Evolutionary conservation across 2,329 filamentous ascomycete species (phyloP), one percentile per base, ranked within the genome.

Genomic region (Onygenales sp.): DNA sequence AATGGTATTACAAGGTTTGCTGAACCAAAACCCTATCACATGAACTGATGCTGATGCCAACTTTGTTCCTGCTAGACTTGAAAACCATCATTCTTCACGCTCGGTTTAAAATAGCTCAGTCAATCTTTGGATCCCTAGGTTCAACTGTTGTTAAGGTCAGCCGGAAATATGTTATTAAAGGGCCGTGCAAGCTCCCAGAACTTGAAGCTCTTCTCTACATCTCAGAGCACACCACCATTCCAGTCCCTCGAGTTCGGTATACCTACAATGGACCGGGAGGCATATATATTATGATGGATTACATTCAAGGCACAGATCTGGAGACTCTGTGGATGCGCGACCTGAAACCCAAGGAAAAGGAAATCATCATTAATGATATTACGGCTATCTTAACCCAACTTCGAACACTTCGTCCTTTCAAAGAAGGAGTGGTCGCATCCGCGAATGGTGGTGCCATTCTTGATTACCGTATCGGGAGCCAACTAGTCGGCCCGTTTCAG

Each of bases 121-220:
- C 55, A 57, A 52, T 57, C 32, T 32, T 57, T 47, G 55, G 55
- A 50, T 55, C 55, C 2, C n/a, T 57, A 50, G 53, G 55, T 48
- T 50, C 52, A 51, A 57, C 55, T 35, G 13, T 51, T 51, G 52
- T 57, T 44, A 57, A 38, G 46, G 42, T 57, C 36, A 32, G 55
- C 7, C 35, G 55, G 52, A 53, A 53, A 2, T 39, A 44, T 48
- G 53, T 57, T 45, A 57, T 57, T 14, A 57, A 57, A 44, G 55
- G 55, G n/a, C 55, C 55, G 13, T 57, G 55, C 43, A n/a, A 57
- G 11, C 48, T 10, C 31, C 39, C 55, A 42, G 55, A 57, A 55
- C 55, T 57, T 55, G 55, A 57, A 57, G 55, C 55, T 33, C 54
- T 57, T 32, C 53, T 54, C 38, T 57, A 57, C 48, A 39, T 57